A percentile compares a stretch with the other conserved stretches of the same genome.
Conservation (phyloP, 352 stramenopile genomes). For the Globisporangium recalcitrans region DNA sequence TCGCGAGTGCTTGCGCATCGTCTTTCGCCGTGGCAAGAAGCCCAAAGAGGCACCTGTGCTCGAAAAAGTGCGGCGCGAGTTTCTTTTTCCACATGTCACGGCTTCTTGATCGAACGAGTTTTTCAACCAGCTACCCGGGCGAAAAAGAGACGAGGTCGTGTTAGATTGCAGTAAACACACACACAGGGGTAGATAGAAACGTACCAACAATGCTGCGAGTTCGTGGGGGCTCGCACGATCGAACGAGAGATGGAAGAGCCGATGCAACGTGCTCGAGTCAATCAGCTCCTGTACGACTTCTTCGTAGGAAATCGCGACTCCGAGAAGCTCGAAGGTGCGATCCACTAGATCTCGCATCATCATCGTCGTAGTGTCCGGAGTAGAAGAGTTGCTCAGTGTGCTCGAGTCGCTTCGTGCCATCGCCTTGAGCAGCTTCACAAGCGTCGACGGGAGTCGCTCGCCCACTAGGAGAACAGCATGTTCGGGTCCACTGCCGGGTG, state of each 20-base stretch:
- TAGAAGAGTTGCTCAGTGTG: background rate
- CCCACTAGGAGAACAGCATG: slow-evolving; percentile 36
- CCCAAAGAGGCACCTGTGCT: slow-evolving; percentile 23
- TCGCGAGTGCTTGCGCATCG: slow-evolving; percentile 19
- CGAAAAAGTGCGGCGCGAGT: slow-evolving; percentile 23
- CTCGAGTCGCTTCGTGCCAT: slow-evolving; percentile 8
- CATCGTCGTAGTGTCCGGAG: background rate
- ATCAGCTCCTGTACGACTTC: slow-evolving; percentile 45
- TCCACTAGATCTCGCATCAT: slow-evolving; percentile 15
- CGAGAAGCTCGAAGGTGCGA: slow-evolving; percentile 27
- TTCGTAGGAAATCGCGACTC: slow-evolving; percentile 25
- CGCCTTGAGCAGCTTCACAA: slow-evolving; percentile 52
- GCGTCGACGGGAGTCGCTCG: slow-evolving; percentile 45
- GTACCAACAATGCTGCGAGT: slow-evolving; percentile 18
- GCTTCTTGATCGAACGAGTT: slow-evolving; percentile 18
- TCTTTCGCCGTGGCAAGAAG: slow-evolving; percentile 16
- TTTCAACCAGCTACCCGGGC: slow-evolving; percentile 22
- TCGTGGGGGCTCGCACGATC: slow-evolving; percentile 11
- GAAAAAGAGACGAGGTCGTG: background rate
- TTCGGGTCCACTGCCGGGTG: slow-evolving; percentile 8
- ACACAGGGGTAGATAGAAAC: background rate
- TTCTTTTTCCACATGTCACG: slow-evolving; percentile 14
- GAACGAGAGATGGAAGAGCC: slow-evolving; percentile 43
- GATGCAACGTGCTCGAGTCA: slow-evolving; percentile 44
- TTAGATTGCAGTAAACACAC: background rate